Evolutionary conservation across 169 alveolate species (phyloP).

Genomic region (Pseudocohnilembus persalinus): DNA sequence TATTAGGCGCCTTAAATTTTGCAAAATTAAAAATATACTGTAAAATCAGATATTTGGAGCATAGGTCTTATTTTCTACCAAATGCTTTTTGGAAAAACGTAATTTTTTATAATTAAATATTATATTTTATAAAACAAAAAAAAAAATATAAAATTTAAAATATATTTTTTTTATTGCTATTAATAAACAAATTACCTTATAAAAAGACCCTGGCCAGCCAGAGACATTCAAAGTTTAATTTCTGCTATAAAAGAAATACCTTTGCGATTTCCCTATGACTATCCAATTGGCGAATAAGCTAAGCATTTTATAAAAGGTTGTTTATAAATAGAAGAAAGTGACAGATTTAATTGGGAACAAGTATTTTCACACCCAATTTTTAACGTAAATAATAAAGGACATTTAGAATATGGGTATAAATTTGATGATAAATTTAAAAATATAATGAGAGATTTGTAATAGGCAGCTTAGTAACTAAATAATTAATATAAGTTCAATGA

Average conservation of each 20-base stretch:
- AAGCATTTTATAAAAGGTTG: slow-evolving; percentile 7
- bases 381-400: not conserved
- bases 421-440: not conserved
- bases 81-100: slow-evolving; percentile 23
- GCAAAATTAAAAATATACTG: not conserved
- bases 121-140: not conserved
- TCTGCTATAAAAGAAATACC: not conserved
- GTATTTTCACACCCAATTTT: not conserved
- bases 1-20: slow-evolving; percentile 12
- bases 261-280: not conserved
- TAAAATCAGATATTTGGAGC: slow-evolving; percentile 30
- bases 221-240: not conserved
- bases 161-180: too few species aligned
- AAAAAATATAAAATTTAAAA: not conserved
- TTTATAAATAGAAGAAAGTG: slow-evolving; percentile 13
- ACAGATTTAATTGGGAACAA: slow-evolving; percentile 6
- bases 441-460: not conserved
- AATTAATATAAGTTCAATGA: too few species aligned
- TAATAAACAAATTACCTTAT: too few species aligned
- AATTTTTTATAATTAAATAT: not conserved
- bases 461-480: not conserved
- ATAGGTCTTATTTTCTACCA: slow-evolving; percentile 24
- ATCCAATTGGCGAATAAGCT: not conserved
- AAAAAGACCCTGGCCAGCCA: slow-evolving; percentile 28
- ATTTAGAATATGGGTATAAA: not conserved